Evolutionary conservation across 768 basidiomycete genomes (phyloP).

Genomic region (Tricholoma saponaceum): DNA sequence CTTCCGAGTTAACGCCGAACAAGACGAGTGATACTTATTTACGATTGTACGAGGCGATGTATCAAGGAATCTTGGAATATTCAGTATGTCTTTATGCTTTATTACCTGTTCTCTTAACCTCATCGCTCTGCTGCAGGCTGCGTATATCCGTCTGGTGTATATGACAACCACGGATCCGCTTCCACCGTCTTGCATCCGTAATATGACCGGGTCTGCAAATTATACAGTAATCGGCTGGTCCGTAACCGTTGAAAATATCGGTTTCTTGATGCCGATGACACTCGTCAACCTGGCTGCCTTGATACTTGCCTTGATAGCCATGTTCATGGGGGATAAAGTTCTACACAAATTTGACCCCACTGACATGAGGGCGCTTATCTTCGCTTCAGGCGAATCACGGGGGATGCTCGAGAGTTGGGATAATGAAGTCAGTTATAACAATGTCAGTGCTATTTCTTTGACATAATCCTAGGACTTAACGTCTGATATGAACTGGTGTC

Average conservation of each 20-base stretch:
- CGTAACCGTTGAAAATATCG: constrained; percentile 10
- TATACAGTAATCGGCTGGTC: constrained; percentile 16
- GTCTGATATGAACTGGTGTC: too few relatives aligned
- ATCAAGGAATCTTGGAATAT: constrained; percentile 23
- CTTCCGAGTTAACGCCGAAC: constrained; percentile 8
- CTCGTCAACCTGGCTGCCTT: constrained; percentile 16
- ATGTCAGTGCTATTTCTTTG: not conserved
- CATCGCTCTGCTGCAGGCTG: not conserved
- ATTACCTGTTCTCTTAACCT: not conserved
- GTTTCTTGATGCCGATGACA: constrained; percentile 20
- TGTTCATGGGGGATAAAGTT: not conserved
- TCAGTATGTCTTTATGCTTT: constrained; percentile 8
- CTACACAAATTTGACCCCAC: not conserved
- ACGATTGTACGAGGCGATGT: constrained; percentile 16
- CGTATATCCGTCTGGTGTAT: not conserved
- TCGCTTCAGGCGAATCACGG: not conserved
- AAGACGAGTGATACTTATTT: constrained; percentile 6
- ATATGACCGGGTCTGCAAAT: not conserved
- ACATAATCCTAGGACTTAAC: too few relatives aligned
- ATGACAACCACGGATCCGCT: not conserved
- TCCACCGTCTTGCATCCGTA: not conserved
- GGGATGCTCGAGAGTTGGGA: not conserved
- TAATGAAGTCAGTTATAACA: not conserved
- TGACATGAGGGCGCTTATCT: not conserved
- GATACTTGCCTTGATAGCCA: constrained; percentile 12